Evolutionary conservation across 495 filamentous ascomycete species (phyloP), one percentile per base, ranked within the genome.

Genomic region (Neurospora pannonica): DNA sequence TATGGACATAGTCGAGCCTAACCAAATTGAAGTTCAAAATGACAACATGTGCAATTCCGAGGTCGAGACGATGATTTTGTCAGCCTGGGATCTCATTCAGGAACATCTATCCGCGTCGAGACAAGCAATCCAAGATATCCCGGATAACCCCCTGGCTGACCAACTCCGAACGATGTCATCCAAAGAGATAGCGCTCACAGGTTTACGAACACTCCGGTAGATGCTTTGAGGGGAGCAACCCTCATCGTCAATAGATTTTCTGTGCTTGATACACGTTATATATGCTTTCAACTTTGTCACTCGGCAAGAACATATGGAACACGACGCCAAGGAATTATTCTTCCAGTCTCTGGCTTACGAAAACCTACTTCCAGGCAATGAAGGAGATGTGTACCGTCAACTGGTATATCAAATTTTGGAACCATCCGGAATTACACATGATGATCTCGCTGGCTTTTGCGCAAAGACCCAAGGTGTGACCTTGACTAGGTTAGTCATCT

Each of bases 241-340:
- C 1, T 74, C 77, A 0, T 82, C 82, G 0, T 80, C 85, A 9
- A 73, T 81, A 71, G 79, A 84, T 24, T 80, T 77, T 5, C 73
- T 86, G 10, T 87, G 84, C 76, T 82, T 86, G 74, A 74, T 85
- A 28, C 84, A 86, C 71, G 72, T 87, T 15, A 78, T 85, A 38
- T 86, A 84, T 70, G 81, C 85, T 8, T 79, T 87, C 28, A 85
- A 84, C n/a, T 70, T 86, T 28, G 79, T 83, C 9, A 71, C 84
- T 10, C 77, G 84, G 70, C 83, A 82, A 71, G 76, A 82, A 38
- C 80, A 78, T 4, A 73, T 81, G 19, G 70, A 76, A 6, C 43
- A 73, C 10, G 77, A 75, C 31, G 74, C 75, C n/a, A 76, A 76
- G 34, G 71, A 74, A 13, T 73, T 86, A 9, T 87, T 83, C 71